These are phyloP conservation scores for Botryotinia globosa DNA, from an alignment of 2,329 filamentous ascomycete species.

Conservation along the genomic window DNA sequence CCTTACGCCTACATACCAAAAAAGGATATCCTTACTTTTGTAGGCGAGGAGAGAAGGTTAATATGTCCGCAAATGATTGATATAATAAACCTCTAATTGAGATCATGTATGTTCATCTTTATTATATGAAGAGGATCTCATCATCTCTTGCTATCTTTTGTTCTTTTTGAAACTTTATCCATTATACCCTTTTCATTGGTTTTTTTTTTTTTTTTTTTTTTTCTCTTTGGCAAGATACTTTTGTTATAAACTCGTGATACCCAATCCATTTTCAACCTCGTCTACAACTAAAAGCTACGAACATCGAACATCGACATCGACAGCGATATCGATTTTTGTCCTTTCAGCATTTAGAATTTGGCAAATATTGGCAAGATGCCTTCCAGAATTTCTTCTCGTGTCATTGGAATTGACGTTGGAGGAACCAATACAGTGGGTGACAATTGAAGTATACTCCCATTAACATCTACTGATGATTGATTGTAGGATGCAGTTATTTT, in stretches of 20 bases:
- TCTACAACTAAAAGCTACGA: background rate
- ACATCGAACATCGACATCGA: background rate
- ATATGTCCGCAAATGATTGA: constrained; percentile 14
- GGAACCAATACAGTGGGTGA: constrained; percentile 51
- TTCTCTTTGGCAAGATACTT: background rate
- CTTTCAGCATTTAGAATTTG: background rate
- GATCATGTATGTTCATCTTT: background rate
- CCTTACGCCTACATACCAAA: constrained; percentile 13
- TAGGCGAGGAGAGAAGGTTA: constrained; percentile 10
- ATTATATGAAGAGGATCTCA: background rate
- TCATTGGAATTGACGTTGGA: constrained; percentile 51
- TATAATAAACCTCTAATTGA: background rate
- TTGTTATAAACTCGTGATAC: background rate
- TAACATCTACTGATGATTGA: background rate
- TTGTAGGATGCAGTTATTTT: constrained; percentile 30
- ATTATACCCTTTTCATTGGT: background rate
- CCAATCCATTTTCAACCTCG: background rate
- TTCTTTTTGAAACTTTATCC: background rate
- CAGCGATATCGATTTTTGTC: background rate
- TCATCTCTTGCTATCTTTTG: background rate
- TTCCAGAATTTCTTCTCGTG: constrained; percentile 29
- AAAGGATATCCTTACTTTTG: constrained; percentile 2
- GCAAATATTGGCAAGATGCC: constrained; percentile 23
- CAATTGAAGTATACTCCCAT: background rate
- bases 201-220: no score